Evolutionary conservation across 1,284 basidiomycete genomes (phyloP), one percentile per base, ranked within the genome.

Genomic region (Uromyces viciae-fabae): DNA sequence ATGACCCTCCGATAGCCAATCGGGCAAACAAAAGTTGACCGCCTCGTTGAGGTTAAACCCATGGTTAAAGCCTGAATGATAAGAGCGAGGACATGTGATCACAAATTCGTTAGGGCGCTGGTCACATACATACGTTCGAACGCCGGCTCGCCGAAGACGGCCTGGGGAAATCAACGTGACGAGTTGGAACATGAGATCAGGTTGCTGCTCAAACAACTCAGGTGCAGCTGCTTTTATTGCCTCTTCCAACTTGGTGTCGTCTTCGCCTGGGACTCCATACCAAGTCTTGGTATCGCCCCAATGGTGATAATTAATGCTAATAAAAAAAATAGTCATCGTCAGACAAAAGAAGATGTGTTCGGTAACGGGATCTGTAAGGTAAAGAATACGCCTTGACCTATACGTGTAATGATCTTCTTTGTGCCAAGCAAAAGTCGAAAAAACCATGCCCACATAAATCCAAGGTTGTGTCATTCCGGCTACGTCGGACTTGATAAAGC

Each of bases 361-460:
- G n/a, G 0, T 25, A 17, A 52, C 8, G 5, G 17, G 25, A 33
- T 19, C 14, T 72, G 31, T 15, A 60, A 14, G 14, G 31, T 31
- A 9, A 9, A 46, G 19, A 46, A n/a, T 15, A 46, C 9, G 17
- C 25, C 38, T 60, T 64, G 28, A 81, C 78, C 78, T 94, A 86
- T 97, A 98, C 15, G 95, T 98, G 87, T 96, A 97, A 87, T 99
- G 97, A 87, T 99, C 97, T 91, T 99, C 97, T 86, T 99, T 99
- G 87, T 99, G 97, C 97, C 97, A 99, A 86, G 96, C 98, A 87
- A 99, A 99, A 0, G 97, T 96, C 14, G 95, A 98, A 86, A 99
- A 98, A 64, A 95, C 90, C 96, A 99, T 99, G 72, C 97, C 97
- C 81, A 99, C 94, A 86, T 99, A 99, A 77, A 95, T 97, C 97